Evolutionary conservation across 805 yeast genomes (phyloP).

Genomic region (Cyberlindnera suaveolens): DNA sequence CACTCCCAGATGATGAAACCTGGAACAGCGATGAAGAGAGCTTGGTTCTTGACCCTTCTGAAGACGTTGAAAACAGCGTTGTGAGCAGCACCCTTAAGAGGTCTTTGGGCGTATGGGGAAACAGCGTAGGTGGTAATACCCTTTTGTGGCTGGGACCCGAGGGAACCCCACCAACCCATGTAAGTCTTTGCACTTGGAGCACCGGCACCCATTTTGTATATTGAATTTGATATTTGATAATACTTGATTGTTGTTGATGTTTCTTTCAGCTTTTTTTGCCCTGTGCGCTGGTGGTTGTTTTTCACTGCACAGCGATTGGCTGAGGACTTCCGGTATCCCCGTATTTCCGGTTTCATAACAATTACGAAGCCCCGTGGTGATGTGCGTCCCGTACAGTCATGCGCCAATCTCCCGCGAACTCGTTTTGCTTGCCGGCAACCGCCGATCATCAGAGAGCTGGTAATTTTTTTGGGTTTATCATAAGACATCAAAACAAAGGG

Average conservation of each 20-base stretch:
- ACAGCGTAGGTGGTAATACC: conserved; percentile 83
- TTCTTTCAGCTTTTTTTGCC: conserved; percentile 3
- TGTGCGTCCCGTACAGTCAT: too few species aligned
- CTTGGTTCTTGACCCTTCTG: conserved; percentile 90
- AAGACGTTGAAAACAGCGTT: conserved; percentile 85
- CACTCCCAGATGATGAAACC: conserved; percentile 75
- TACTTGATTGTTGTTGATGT: background rate
- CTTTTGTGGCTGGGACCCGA: conserved; percentile 84
- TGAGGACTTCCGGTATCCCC: background rate
- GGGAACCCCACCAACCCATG: conserved; percentile 97
- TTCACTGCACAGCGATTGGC: conserved; percentile 12
- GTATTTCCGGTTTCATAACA: background rate
- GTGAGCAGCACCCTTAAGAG: conserved; percentile 81
- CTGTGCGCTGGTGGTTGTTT: conserved; percentile 3
- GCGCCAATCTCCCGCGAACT: too few species aligned
- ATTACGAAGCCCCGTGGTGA: background rate
- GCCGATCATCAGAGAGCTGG: too few species aligned
- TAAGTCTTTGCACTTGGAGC: conserved; percentile 71
- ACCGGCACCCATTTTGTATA: conserved; percentile 42
- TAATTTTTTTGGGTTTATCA: too few species aligned
- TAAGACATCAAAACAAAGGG: too few species aligned
- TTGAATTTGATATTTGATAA: conserved; percentile 1
- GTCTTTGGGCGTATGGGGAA: conserved; percentile 90
- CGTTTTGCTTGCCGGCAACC: too few species aligned
- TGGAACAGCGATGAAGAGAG: conserved; percentile 72